phyloP scores from a whole-genome alignment of 345 rosid species.

The Cardamine resedifolia region DNA sequence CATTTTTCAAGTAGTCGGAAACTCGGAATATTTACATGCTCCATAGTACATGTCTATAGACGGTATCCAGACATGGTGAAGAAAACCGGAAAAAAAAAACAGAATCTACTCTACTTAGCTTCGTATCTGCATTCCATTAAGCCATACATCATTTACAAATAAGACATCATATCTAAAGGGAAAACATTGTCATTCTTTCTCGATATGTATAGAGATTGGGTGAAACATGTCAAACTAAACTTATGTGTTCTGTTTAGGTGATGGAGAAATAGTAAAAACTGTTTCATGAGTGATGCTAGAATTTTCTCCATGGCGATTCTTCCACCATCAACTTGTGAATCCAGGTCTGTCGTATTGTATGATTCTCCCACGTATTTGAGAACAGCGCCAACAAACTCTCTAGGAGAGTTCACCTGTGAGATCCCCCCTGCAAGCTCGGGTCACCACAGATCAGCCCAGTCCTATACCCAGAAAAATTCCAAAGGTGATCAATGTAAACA shows the following conservation, averaged over 20 bases:
- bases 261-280: conserved; percentile 32
- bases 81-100: too few species aligned
- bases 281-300: too few species aligned
- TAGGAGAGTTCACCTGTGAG: conserved; percentile 81
- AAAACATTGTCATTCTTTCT: not conserved
- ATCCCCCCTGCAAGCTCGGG: conserved; percentile 82
- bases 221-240: not conserved
- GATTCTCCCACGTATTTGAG: conserved; percentile 89
- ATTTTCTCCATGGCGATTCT: conserved; percentile 59
- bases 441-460: conserved; percentile 89
- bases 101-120: too few species aligned
- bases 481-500: too few species aligned
- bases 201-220: not conserved
- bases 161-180: too few species aligned
- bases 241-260: not conserved
- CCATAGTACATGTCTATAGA: too few species aligned
- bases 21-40: too few species aligned
- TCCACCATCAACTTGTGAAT: conserved; percentile 75
- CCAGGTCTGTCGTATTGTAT: conserved; percentile 62
- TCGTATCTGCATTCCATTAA: too few species aligned
- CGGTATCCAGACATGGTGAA: too few species aligned
- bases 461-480: conserved; percentile 49
- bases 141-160: too few species aligned
- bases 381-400: conserved; percentile 82
- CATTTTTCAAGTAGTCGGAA: too few species aligned